A percentile compares a stretch with the other conserved stretches of the same genome.
phyloP scores from a whole-genome alignment of 2,329 filamentous ascomycete genomes.

The Hypoxylon sp. region DNA sequence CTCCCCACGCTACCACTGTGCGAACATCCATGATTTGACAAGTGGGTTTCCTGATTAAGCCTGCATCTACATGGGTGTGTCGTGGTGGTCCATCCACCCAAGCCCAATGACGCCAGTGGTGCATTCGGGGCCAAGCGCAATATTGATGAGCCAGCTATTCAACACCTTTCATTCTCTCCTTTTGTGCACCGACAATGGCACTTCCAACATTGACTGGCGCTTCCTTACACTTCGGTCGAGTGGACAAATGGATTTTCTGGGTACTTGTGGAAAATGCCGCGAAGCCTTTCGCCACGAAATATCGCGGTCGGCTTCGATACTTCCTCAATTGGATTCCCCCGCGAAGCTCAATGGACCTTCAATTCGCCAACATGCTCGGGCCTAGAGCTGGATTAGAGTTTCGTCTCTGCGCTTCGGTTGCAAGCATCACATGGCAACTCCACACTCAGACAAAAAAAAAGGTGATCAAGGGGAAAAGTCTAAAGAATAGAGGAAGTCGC shows the following conservation, averaged over 20 bases:
- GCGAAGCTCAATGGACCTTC: constrained; percentile 16
- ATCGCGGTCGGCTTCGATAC: constrained; percentile 11
- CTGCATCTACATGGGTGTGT: constrained; percentile 38
- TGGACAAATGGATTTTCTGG: constrained; percentile 18
- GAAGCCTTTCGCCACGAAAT: constrained; percentile 18
- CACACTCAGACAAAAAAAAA: constrained; percentile 16
- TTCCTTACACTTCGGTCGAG: constrained; percentile 8
- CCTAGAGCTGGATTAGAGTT: constrained; percentile 32
- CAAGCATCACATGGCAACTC: constrained; percentile 40
- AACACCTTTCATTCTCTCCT: constrained; percentile 22
- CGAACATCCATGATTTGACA: constrained; percentile 42
- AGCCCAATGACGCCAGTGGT: constrained; percentile 41
- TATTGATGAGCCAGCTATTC: constrained; percentile 22
- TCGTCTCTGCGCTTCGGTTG: constrained; percentile 23
- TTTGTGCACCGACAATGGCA: constrained; percentile 20
- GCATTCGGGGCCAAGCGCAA: constrained; percentile 31
- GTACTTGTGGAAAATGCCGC: constrained; percentile 1
- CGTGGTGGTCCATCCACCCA: constrained; percentile 32
- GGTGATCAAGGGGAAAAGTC: constrained; percentile 3
- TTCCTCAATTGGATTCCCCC: constrained; percentile 16
- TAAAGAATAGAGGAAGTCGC: constrained; percentile 28
- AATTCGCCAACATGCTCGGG: constrained; percentile 8
- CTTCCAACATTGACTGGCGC: constrained; percentile 9
- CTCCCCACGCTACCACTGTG: constrained; percentile 47
- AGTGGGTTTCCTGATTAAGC: constrained; percentile 37